A percentile compares a stretch with the other conserved stretches of the same genome.
Evolutionary conservation across 257 asterid genomes (phyloP).

Genomic region (Misopates orontium): DNA sequence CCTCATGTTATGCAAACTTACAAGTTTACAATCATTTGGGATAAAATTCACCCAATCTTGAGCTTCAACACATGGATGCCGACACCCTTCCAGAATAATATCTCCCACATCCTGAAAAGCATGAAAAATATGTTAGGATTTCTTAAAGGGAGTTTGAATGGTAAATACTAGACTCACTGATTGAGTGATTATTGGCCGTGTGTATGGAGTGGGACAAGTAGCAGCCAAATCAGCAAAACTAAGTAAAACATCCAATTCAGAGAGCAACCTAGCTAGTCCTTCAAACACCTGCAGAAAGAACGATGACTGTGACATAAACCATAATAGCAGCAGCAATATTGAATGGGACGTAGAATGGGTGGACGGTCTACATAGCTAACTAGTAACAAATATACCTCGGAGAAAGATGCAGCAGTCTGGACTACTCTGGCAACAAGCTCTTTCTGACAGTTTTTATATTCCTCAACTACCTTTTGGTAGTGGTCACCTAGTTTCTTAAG

Average conservation of each 20-base stretch:
- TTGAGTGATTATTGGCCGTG: slow-evolving; percentile 78
- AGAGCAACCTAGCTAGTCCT: slow-evolving; percentile 66
- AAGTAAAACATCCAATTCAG: slow-evolving; percentile 93
- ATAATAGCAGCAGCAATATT: not conserved
- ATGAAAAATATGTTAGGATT: slow-evolving; percentile 24
- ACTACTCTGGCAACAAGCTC: slow-evolving; percentile 89
- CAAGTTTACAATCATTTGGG: slow-evolving; percentile 94
- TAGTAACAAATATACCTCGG: slow-evolving; percentile 60
- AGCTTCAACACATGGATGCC: slow-evolving; percentile 99
- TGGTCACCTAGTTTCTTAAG: slow-evolving; percentile 81
- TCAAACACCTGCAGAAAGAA: slow-evolving; percentile 69
- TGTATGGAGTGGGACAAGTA: slow-evolving; percentile 76
- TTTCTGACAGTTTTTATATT: slow-evolving; percentile 86
- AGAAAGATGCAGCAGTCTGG: slow-evolving; percentile 76
- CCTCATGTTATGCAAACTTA: slow-evolving; percentile 42
- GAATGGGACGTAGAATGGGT: slow-evolving; percentile 9
- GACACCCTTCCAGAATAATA: slow-evolving; percentile 85
- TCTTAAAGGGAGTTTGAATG: slow-evolving; percentile 20
- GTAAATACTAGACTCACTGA: slow-evolving; percentile 49
- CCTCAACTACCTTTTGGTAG: slow-evolving; percentile 85
- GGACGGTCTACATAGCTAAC: slow-evolving; percentile 4
- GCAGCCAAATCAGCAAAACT: slow-evolving; percentile 97
- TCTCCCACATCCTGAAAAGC: slow-evolving; percentile 77
- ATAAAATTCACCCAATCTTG: slow-evolving; percentile 99
- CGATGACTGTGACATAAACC: not conserved